These are phyloP conservation scores for Aspergillus latus DNA, from an alignment of 2,329 filamentous ascomycete genomes.

Conservation along the genomic window DNA sequence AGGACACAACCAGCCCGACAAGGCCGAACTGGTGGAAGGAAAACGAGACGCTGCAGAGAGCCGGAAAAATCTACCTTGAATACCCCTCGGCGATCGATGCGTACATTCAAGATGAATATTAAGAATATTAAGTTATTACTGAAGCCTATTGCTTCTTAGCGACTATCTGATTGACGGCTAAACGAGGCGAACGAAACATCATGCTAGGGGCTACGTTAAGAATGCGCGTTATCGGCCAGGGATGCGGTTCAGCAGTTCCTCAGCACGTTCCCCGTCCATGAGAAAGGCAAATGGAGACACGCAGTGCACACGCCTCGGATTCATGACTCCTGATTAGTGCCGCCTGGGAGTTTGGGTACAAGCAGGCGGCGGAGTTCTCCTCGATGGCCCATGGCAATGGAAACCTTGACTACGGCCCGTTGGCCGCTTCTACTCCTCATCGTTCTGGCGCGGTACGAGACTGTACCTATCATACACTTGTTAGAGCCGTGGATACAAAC, in stretches of 20 bases:
- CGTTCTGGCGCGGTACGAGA: no score
- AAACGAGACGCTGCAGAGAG: no score
- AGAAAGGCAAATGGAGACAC: background rate
- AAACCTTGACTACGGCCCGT: no score
- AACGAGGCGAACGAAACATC: background rate
- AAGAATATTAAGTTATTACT: no score
- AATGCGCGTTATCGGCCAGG: conserved; percentile 1
- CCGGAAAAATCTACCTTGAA: no score
- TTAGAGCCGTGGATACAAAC: conserved; percentile 11
- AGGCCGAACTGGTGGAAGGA: no score
- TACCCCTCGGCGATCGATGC: no score
- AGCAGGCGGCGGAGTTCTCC: no score
- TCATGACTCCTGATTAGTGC: no score
- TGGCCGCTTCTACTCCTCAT: no score
- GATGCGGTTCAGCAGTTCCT: background rate
- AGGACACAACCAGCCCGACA: background rate
- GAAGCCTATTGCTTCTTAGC: background rate
- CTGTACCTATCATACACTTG: conserved; percentile 3
- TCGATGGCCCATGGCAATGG: no score
- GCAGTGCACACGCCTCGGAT: background rate
- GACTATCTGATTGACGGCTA: conserved; percentile 1
- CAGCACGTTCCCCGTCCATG: background rate
- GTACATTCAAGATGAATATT: background rate
- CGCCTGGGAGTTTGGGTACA: no score
- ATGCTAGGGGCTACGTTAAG: conserved; percentile 1